phyloP scores from a whole-genome alignment of 1,139 yeast species.

The Hyphopichia fennica region DNA sequence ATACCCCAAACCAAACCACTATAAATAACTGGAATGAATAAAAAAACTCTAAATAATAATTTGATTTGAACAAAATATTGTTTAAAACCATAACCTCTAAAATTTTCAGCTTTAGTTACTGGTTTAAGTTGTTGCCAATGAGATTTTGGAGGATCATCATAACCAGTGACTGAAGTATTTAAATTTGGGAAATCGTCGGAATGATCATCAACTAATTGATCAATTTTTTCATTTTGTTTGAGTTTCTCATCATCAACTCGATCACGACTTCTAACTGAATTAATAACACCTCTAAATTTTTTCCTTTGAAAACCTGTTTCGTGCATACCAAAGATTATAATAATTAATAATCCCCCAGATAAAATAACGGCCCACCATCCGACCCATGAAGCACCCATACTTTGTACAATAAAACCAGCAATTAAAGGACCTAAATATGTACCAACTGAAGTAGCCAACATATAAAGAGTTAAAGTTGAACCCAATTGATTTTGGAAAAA shows the following conservation, averaged over 20 bases:
- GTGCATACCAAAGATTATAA: constrained; percentile 20
- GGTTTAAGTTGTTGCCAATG: constrained; percentile 23
- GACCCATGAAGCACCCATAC: constrained; percentile 32
- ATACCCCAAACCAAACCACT: constrained; percentile 41
- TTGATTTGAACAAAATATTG: constrained; percentile 27
- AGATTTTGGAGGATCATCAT: constrained; percentile 21
- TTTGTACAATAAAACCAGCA: constrained; percentile 28
- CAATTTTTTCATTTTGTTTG: not conserved
- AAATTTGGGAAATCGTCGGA: not conserved
- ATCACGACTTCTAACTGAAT: constrained; percentile 2
- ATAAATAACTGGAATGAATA: constrained; percentile 36
- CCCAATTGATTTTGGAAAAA: constrained; percentile 41
- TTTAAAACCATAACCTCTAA: constrained; percentile 21
- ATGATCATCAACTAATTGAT: not conserved
- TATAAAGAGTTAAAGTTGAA: constrained; percentile 37
- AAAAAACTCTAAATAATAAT: constrained; percentile 28
- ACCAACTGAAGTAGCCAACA: constrained; percentile 37
- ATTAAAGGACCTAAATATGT: constrained; percentile 38
- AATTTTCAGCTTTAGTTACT: constrained; percentile 23
- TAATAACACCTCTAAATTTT: constrained; percentile 7
- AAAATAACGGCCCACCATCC: constrained; percentile 33
- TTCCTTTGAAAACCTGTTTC: constrained; percentile 26
- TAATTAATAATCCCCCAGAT: constrained; percentile 18
- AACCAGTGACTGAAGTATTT: constrained; percentile 13
- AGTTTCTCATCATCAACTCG: not conserved